These are phyloP conservation scores for Capsicum chinense DNA, from an alignment of 257 asterid species.

Conservation along the genomic window DNA sequence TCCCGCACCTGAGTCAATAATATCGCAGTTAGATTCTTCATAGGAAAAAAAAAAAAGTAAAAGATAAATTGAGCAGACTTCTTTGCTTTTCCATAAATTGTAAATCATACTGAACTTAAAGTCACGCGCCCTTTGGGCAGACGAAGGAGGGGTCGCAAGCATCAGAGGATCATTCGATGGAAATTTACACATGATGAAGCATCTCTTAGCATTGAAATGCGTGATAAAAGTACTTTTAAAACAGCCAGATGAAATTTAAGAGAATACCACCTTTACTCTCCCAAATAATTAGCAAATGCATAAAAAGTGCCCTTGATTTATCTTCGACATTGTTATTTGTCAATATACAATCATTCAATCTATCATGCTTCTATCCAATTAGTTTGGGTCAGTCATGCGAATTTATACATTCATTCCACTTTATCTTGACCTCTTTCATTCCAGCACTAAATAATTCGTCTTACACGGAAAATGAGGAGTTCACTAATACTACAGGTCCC, in stretches of 20 bases:
- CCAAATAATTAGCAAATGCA: neutral
- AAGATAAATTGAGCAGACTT: neutral
- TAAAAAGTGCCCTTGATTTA: neutral
- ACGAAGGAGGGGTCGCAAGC: neutral
- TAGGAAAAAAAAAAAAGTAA: neutral
- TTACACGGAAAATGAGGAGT: neutral
- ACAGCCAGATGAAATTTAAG: neutral
- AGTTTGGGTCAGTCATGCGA: neutral
- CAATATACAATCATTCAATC: neutral
- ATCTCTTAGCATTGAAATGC: neutral
- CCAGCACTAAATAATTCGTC: neutral
- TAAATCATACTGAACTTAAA: neutral
- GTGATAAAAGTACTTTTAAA: neutral
- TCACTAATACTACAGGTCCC: neutral
- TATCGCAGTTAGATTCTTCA: constrained; percentile 1
- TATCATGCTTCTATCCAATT: neutral
- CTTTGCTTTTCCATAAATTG: neutral
- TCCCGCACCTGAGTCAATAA: constrained; percentile 75
- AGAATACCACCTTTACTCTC: neutral
- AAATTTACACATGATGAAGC: constrained; percentile 12
- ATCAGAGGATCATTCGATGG: neutral
- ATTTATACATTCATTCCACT: neutral
- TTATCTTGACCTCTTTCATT: neutral
- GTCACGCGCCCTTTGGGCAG: neutral
- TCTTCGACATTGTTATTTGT: neutral